These are phyloP conservation scores for Paraconiothyrium brasiliense DNA, from an alignment of 2,329 filamentous ascomycete genomes.

Conservation along the genomic window DNA sequence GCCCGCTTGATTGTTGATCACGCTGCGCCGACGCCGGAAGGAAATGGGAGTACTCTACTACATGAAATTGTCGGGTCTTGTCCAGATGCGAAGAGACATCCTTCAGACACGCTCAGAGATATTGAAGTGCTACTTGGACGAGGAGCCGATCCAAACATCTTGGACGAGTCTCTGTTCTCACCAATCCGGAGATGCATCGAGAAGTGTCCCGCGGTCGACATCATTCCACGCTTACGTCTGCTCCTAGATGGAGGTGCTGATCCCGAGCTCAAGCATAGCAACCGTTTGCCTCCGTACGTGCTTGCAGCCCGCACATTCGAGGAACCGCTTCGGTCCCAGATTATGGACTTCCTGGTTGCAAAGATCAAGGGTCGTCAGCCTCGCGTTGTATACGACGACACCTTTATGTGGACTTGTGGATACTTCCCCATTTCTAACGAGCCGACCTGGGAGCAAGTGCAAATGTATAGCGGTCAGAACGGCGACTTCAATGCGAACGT, in stretches of 20 bases:
- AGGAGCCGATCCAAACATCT: constrained; percentile 39
- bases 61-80: constrained; percentile 44
- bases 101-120: constrained; percentile 41
- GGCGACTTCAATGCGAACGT: constrained; percentile 32
- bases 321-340: constrained; percentile 34
- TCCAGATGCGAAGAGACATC: constrained; percentile 42
- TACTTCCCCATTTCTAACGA: constrained; percentile 40
- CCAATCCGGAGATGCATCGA: constrained; percentile 41
- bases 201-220: constrained; percentile 38
- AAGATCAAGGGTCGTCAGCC: constrained; percentile 33
- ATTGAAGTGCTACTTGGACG: constrained; percentile 38
- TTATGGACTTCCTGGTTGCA: constrained; percentile 37
- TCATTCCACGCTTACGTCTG: constrained; percentile 33
- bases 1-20: constrained; percentile 37
- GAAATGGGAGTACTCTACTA: constrained; percentile 33
- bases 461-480: constrained; percentile 30
- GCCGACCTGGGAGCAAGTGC: constrained; percentile 36
- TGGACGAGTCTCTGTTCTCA: constrained; percentile 26
- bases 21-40: constrained; percentile 18
- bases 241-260: constrained; percentile 45
- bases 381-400: constrained; percentile 19
- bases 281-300: constrained; percentile 34
- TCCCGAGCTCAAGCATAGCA: constrained; percentile 33
- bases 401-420: constrained; percentile 28
- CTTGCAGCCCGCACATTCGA: constrained; percentile 39